phyloP scores from a whole-genome alignment of 352 stramenopile species.

The Pythium insidiosum region DNA sequence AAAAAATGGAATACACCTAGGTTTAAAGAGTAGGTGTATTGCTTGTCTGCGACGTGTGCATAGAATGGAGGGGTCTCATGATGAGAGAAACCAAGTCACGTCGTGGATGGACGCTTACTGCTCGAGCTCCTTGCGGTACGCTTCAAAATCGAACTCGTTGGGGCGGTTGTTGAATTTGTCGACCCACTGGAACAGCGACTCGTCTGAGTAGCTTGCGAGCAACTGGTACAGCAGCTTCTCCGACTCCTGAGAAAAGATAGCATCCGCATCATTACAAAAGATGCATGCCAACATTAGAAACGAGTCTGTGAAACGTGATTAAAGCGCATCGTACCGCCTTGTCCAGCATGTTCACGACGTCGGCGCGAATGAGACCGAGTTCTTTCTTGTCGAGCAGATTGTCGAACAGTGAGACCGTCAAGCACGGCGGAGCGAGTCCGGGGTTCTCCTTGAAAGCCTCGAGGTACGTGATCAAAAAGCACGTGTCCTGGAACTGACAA shows the following conservation, averaged over 20 bases:
- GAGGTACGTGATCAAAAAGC: conserved; percentile 81
- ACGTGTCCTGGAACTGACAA: conserved; percentile 86
- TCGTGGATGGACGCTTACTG: too few species aligned
- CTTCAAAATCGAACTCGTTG: conserved; percentile 80
- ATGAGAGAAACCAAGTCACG: too few species aligned
- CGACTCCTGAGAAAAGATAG: conserved; percentile 29
- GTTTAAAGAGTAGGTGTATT: too few species aligned
- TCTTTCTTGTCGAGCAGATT: conserved; percentile 68
- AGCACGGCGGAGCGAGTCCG: conserved; percentile 53
- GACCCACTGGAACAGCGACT: conserved; percentile 59
- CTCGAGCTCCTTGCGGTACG: conserved; percentile 37
- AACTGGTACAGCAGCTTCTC: conserved; percentile 55
- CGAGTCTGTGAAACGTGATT: neutral
- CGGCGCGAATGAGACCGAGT: conserved; percentile 59
- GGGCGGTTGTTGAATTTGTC: conserved; percentile 84
- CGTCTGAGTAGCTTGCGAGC: conserved; percentile 57
- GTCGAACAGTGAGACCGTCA: conserved; percentile 77
- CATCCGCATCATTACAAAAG: neutral
- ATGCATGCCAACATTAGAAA: neutral
- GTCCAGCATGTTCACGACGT: conserved; percentile 84
- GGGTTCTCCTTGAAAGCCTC: conserved; percentile 87
- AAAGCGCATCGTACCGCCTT: conserved; percentile 34
- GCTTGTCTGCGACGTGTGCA: too few species aligned
- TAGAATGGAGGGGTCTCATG: too few species aligned
- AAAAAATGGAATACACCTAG: too few species aligned